Base-by-base conservation (phyloP, 2,329 filamentous ascomycete genomes). In the Endothia cerciana region DNA sequence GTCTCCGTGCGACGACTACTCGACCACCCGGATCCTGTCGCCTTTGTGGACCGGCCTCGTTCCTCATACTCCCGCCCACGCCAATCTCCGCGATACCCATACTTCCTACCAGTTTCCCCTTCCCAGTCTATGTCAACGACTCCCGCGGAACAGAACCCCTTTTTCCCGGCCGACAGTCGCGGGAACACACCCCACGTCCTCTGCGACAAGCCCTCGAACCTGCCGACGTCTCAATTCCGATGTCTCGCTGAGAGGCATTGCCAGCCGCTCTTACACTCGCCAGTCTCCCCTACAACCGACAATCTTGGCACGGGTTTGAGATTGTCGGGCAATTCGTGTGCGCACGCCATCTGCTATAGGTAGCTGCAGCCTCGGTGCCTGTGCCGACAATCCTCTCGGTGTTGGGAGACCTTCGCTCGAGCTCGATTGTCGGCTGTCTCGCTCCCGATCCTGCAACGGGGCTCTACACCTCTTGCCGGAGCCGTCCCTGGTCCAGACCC, bases 361-460 rank as follows among this genome's bases (percentile, higher is more conserved):
- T 58, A 49, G 60, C 43, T 55, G 57, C 63, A 65, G 65, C 55
- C 56, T 63, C 22, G 66, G 66, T 63, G 66, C 63, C 63, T 63
- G 63, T 57, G 66, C 66, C 66, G 66, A 66, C 66, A 63, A 65
- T 68, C 63, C 56, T 57, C 60, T 64, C 60, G 60, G 63, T 62
- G 65, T 65, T 65, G 63, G 65, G 65, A 62, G 58, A 62, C 65
- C 63, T 59, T 62, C 66, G 66, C 66, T 62, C 63, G 61, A 65
- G 63, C 64, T 63, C 41, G 63, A 63, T 63, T 68, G 66, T 68
- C 66, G 63, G 63, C 53, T 66, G 47, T 67, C n/a, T 45, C 43
- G 62, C 60, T 30, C 58, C 68, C 72, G 73, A 67, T 70, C 57
- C 66, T 47, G 51, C 41, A 62, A 45, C 60, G 47, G 64, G 63